Percentiles rank a stretch among this genome's conserved stretches.
Evolutionary conservation across 1,284 basidiomycete species (phyloP).

Genomic region (Caloboletus inedulis): DNA sequence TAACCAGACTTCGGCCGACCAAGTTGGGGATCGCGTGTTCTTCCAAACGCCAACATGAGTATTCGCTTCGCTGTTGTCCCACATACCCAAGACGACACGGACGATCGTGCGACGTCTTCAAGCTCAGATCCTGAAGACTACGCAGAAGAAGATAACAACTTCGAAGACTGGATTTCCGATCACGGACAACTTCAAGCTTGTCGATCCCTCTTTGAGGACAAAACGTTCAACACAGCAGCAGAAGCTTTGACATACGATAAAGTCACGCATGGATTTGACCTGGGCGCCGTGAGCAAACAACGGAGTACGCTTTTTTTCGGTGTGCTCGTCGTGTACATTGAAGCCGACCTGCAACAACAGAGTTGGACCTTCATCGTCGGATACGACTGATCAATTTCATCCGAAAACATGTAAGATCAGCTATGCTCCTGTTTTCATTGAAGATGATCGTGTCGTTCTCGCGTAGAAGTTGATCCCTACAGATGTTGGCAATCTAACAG

Average conservation of each 20-base stretch:
- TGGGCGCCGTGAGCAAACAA: constrained; percentile 47
- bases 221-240: constrained; percentile 54
- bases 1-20: background rate
- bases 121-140: constrained; percentile 34
- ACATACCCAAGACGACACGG: constrained; percentile 11
- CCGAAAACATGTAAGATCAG: constrained; percentile 55
- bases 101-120: constrained; percentile 13
- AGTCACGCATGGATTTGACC: constrained; percentile 57
- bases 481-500: constrained; percentile 48
- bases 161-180: constrained; percentile 81
- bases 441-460: background rate
- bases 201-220: constrained; percentile 80
- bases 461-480: constrained; percentile 50
- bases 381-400: constrained; percentile 88
- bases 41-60: constrained; percentile 21
- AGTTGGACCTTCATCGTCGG: constrained; percentile 63
- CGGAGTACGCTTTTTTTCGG: constrained; percentile 45
- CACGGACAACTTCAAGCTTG: constrained; percentile 54
- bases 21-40: background rate
- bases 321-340: background rate
- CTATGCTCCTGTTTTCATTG: constrained; percentile 17
- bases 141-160: constrained; percentile 64
- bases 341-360: constrained; percentile 31
- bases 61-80: constrained; percentile 26
- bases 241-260: constrained; percentile 69